Base-by-base conservation (phyloP, 2,329 filamentous ascomycete species). In the Xylariaceae sp. region DNA sequence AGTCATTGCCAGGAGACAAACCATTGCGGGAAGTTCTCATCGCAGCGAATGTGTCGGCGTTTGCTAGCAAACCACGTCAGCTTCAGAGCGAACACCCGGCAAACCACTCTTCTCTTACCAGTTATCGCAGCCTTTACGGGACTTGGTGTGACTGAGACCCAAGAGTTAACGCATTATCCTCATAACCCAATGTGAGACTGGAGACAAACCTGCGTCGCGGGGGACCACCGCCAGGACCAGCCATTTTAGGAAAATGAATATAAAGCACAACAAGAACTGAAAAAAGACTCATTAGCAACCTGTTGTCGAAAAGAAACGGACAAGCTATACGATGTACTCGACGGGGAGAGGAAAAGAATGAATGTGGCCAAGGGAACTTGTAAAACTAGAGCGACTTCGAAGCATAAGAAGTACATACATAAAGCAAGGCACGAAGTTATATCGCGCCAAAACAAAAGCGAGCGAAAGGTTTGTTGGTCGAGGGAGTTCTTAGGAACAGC, bases 11-110 rank as follows among this genome's bases (percentile, higher is more conserved):
- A 63, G 73, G 61, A 75, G 67, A 75, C 82, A 69, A 81, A 96
- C 92, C 93, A 99, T 83, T 99, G 94, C 55, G 94, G 94, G 71
- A 96, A 97, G 68, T 86, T 96, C 76, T 99, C 94, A 73, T 99
- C 94, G 77, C 94, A 99, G 70, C 94, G 86, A 73, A 99, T 99
- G 76, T 99, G 94, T 73, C 94, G 87, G 74, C 89, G 88, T 78
- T 99, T 99, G 84, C 80, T 81, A 62, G 42, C 57, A 13, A 5
- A 15, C 5, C 18, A 30, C 63, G 58, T 66, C 39, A 69, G 65
- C 68, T 44, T 39, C 39, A 45, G 15, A 15, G 30, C 10, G 4
- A 48, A 34, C 51, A 11, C 34, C 15, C 23, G n/a, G 15, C 53
- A n/a, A 34, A 51, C 8, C 2, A 48, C 8, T 50, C 52, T 34